A percentile compares a stretch with the other conserved stretches of the same genome.
Conservation (phyloP, 371 early-diverging fungal genomes). For the Umbelopsis sp. region DNA sequence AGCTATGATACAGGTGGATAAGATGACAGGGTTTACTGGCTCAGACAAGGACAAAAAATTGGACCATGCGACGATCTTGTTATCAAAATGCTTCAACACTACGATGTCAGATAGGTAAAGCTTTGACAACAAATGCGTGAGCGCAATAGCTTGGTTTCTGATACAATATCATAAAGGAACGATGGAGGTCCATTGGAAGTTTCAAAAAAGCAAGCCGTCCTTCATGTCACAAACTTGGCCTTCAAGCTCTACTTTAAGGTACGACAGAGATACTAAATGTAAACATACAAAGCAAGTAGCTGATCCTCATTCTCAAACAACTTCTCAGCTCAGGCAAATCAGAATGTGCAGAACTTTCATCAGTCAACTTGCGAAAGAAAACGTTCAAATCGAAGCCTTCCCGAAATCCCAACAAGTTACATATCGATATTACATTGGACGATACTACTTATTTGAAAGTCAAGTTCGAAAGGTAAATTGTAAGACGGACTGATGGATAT, state of each 20-base stretch:
- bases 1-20: constrained; percentile 24
- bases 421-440: constrained; percentile 59
- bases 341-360: constrained; percentile 58
- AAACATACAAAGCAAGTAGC: no score
- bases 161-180: constrained; percentile 9
- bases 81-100: constrained; percentile 34
- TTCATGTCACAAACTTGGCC: constrained; percentile 56
- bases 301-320: no score
- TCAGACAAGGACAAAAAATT: constrained; percentile 29
- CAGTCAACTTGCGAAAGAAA: constrained; percentile 50
- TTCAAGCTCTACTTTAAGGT: constrained; percentile 61
- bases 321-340: constrained; percentile 31
- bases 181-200: constrained; percentile 34
- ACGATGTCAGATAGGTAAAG: constrained; percentile 30
- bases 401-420: constrained; percentile 62
- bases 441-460: constrained; percentile 52
- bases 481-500: not conserved
- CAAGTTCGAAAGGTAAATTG: constrained; percentile 34
- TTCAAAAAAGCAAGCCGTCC: constrained; percentile 56
- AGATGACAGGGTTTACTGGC: constrained; percentile 18
- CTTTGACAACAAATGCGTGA: constrained; percentile 1
- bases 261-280: not conserved
- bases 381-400: constrained; percentile 39
- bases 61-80: constrained; percentile 27
- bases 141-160: not conserved